Evolutionary conservation across 1,284 basidiomycete genomes (phyloP).

Genomic region (Austroboletus niveus): DNA sequence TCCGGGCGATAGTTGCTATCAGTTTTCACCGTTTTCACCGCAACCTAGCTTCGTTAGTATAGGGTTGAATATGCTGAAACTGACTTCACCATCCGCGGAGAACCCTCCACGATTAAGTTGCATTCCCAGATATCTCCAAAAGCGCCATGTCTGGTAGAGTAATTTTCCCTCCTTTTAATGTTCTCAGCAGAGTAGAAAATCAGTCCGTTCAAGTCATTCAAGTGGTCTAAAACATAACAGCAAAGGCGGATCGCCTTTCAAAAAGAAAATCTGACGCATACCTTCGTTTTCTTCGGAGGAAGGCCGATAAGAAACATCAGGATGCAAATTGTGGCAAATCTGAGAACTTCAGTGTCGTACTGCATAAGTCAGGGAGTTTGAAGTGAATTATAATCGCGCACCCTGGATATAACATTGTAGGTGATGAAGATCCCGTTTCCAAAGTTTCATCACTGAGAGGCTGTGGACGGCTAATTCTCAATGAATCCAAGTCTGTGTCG

Average conservation of each 20-base stretch:
- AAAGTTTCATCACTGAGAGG: slow-evolving; percentile 13
- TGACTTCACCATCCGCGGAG: slow-evolving; percentile 6
- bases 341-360: slow-evolving; percentile 5
- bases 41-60: slow-evolving; percentile 17
- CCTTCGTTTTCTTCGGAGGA: slow-evolving; percentile 12
- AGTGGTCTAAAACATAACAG: too few species aligned
- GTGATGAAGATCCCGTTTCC: slow-evolving; percentile 2
- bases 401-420: slow-evolving; percentile 12
- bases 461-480: background rate
- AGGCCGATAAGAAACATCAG: slow-evolving; percentile 14
- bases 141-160: slow-evolving; percentile 9
- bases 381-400: background rate
- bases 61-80: background rate
- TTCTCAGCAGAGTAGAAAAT: slow-evolving; percentile 1
- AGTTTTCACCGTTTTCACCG: slow-evolving; percentile 22
- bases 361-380: slow-evolving; percentile 5
- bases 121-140: slow-evolving; percentile 32
- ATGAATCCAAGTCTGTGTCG: background rate
- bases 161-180: slow-evolving; percentile 14
- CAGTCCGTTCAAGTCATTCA: too few species aligned
- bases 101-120: slow-evolving; percentile 10
- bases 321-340: slow-evolving; percentile 4
- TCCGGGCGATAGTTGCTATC: background rate
- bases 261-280: slow-evolving; percentile 1
- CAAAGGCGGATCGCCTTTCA: slow-evolving; percentile 2